Percentiles rank a stretch among this genome's conserved stretches.
phyloP scores from a whole-genome alignment of 1,139 yeast genomes.

The Insectozyma bohioensis region DNA sequence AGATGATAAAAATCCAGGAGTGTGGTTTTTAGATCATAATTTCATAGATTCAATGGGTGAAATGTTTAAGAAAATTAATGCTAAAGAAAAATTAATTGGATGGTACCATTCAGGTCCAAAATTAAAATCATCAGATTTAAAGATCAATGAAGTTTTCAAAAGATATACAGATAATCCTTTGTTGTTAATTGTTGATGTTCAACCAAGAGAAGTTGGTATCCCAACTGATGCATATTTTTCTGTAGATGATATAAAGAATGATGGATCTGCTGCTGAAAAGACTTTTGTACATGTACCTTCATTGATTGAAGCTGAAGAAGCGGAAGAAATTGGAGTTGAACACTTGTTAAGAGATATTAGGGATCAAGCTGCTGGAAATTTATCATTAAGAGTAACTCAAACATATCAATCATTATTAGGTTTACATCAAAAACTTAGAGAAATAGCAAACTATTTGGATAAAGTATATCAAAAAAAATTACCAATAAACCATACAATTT shows the following conservation, averaged over 20 bases:
- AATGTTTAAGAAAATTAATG: conserved; percentile 96
- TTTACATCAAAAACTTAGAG: conserved; percentile 74
- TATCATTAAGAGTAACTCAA: conserved; percentile 82
- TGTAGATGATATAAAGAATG: conserved; percentile 92
- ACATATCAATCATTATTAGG: conserved; percentile 89
- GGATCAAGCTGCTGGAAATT: conserved; percentile 94
- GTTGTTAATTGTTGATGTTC: conserved; percentile 87
- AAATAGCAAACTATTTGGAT: conserved; percentile 75
- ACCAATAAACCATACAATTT: conserved; percentile 86
- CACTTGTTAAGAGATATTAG: conserved; percentile 91
- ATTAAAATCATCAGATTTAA: conserved; percentile 81
- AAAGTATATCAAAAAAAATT: conserved; percentile 69
- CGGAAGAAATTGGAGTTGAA: conserved; percentile 98
- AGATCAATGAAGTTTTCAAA: conserved; percentile 86
- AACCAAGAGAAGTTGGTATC: conserved; percentile 76
- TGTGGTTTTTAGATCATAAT: conserved; percentile 97
- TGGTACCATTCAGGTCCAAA: conserved; percentile 99
- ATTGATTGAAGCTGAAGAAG: conserved; percentile 94
- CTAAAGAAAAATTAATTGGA: conserved; percentile 92
- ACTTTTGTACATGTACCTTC: conserved; percentile 95
- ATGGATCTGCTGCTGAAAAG: conserved; percentile 91
- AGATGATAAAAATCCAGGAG: conserved; percentile 88
- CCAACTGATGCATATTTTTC: conserved; percentile 97
- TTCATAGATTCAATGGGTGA: conserved; percentile 96
- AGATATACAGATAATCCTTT: conserved; percentile 82